Conservation (phyloP, 108 stramenopile genomes). For the Cyclotella choctawhatcheeana region DNA sequence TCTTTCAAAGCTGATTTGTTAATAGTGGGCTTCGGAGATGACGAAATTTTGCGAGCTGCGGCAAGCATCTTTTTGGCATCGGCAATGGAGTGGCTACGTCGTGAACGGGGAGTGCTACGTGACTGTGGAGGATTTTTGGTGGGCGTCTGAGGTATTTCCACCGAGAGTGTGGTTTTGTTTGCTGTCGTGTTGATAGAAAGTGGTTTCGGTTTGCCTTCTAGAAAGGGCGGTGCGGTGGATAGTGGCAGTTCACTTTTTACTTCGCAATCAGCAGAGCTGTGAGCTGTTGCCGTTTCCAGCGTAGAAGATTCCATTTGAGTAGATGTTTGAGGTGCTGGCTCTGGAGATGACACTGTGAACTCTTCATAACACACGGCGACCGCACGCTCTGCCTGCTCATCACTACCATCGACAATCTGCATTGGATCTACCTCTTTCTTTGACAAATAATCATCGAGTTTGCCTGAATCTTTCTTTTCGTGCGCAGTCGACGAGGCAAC, state of each 20-base stretch:
- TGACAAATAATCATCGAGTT: constrained; percentile 1
- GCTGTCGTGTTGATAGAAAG: neutral
- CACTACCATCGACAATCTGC: neutral
- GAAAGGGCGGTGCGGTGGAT: neutral
- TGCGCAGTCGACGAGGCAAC: too few relatives aligned
- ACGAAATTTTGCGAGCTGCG: constrained; percentile 29
- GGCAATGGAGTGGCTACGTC: constrained; percentile 15
- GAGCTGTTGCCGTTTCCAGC: neutral
- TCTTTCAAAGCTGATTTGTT: neutral
- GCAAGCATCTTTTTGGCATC: constrained; percentile 43
- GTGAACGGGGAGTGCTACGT: neutral
- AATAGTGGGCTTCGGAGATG: neutral
- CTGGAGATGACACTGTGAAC: neutral
- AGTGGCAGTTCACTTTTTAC: neutral
- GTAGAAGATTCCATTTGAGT: too few relatives aligned
- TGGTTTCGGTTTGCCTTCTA: neutral
- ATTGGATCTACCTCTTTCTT: neutral
- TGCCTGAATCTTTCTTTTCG: neutral
- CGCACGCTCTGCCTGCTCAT: neutral
- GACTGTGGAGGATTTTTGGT: neutral
- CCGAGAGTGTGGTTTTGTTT: neutral
- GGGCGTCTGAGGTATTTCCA: neutral
- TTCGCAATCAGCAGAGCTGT: neutral
- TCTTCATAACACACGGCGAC: neutral
- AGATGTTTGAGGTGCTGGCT: too few relatives aligned